A percentile compares a stretch with the other conserved stretches of the same genome.
Evolutionary conservation across 202 grass and related monocot genomes (phyloP).

Genomic region (Hordeum pubiflorum): DNA sequence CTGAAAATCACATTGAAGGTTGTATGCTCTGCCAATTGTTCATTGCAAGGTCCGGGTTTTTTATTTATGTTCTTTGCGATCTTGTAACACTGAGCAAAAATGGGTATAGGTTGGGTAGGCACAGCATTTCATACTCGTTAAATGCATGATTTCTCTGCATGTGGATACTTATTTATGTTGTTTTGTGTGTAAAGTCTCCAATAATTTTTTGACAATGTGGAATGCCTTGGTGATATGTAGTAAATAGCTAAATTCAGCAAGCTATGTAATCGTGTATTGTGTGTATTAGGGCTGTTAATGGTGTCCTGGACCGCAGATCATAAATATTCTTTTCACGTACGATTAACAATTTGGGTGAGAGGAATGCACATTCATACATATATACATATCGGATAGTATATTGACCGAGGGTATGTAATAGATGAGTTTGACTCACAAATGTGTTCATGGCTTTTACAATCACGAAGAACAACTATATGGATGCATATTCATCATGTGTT

Average conservation of each 20-base stretch:
- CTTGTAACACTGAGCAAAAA: background rate
- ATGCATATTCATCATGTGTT: background rate
- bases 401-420: no score
- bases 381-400: background rate
- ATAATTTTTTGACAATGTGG: background rate
- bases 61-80: background rate
- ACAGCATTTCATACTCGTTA: background rate
- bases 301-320: background rate
- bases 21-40: background rate
- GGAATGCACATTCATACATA: background rate
- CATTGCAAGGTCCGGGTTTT: background rate
- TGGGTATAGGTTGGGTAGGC: background rate
- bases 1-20: background rate
- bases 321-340: background rate
- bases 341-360: background rate
- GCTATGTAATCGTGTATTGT: no score
- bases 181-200: background rate
- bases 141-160: background rate
- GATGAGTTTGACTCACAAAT: background rate
- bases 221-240: background rate
- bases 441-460: background rate
- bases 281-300: background rate
- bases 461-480: background rate
- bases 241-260: background rate
- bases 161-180: background rate